phyloP scores from a whole-genome alignment of 495 filamentous ascomycete species.

The Penicillium canescens region DNA sequence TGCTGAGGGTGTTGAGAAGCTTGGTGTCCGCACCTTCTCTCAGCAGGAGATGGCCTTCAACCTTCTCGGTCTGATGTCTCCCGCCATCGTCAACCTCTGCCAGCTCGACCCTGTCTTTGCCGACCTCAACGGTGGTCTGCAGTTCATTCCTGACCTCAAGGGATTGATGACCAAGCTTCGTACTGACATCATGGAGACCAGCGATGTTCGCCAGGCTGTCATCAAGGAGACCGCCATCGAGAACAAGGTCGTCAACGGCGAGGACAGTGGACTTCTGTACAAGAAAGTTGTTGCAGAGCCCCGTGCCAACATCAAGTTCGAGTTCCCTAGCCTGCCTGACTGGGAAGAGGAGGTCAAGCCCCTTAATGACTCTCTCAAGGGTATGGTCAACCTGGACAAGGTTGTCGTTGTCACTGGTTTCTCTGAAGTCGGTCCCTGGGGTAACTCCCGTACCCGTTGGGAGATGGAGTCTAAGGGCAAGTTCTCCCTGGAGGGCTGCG shows the following conservation, averaged over 20 bases:
- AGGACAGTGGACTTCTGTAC: conserved; percentile 87
- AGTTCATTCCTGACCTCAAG: conserved; percentile 98
- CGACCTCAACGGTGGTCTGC: conserved; percentile 94
- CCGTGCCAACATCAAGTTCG: conserved; percentile 95
- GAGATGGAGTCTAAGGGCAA: conserved; percentile 97
- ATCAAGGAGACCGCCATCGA: conserved; percentile 95
- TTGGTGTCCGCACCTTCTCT: conserved; percentile 96
- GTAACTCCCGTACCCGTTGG: conserved; percentile 96
- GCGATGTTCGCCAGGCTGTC: conserved; percentile 89
- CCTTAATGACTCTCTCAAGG: conserved; percentile 82
- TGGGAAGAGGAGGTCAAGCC: conserved; percentile 91
- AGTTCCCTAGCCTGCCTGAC: conserved; percentile 85
- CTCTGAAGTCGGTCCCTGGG: conserved; percentile 95
- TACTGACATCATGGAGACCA: conserved; percentile 89
- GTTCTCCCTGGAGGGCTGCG: conserved; percentile 96
- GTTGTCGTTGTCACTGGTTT: conserved; percentile 98
- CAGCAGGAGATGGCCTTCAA: conserved; percentile 99
- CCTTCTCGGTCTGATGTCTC: conserved; percentile 92
- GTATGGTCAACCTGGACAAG: conserved; percentile 98
- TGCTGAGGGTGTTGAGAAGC: conserved; percentile 92
- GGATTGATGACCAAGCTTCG: conserved; percentile 86
- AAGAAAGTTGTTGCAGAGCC: conserved; percentile 91
- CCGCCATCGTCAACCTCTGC: conserved; percentile 91
- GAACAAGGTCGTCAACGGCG: conserved; percentile 96
- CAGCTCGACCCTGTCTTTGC: conserved; percentile 95